A percentile compares a stretch with the other conserved stretches of the same genome.
phyloP scores from a whole-genome alignment of 208 protist genomes.

The Crithidia thermophila region DNA sequence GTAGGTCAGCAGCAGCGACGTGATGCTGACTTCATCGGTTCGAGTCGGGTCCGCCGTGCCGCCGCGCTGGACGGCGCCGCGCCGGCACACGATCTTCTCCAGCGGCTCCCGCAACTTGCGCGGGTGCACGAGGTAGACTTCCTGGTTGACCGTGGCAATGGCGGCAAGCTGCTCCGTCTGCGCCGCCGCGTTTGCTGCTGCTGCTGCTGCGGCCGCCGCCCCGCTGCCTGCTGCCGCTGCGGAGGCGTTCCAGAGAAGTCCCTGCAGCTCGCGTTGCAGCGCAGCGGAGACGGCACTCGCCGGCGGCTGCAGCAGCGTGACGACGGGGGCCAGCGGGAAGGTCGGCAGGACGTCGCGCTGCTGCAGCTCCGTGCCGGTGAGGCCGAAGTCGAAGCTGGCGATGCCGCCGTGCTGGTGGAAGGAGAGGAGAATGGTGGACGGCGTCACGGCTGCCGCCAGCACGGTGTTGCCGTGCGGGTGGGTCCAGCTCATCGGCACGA shows the following conservation, averaged over 20 bases:
- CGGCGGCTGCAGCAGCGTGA: slow-evolving; percentile 62
- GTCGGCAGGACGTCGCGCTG: slow-evolving; percentile 65
- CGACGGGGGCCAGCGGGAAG: slow-evolving; percentile 59
- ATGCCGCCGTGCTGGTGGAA: slow-evolving; percentile 74
- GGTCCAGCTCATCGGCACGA: slow-evolving; percentile 58
- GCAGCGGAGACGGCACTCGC: slow-evolving; percentile 33
- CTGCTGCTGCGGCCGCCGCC: slow-evolving; percentile 11
- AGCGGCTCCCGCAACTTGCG: slow-evolving; percentile 63
- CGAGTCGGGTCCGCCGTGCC: neutral
- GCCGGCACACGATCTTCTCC: slow-evolving; percentile 57
- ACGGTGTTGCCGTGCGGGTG: slow-evolving; percentile 80
- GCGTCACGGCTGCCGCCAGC: slow-evolving; percentile 64
- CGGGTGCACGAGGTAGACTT: slow-evolving; percentile 75
- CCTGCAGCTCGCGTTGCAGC: slow-evolving; percentile 32
- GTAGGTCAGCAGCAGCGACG: slow-evolving; percentile 78
- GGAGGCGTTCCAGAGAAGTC: slow-evolving; percentile 32
- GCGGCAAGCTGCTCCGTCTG: slow-evolving; percentile 55
- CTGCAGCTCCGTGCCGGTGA: slow-evolving; percentile 57
- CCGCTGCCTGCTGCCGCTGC: slow-evolving; percentile 12
- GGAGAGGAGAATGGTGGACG: slow-evolving; percentile 51
- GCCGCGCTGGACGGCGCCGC: neutral
- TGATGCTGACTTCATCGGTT: slow-evolving; percentile 36
- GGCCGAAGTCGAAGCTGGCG: slow-evolving; percentile 73
- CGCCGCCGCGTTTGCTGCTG: slow-evolving; percentile 1
- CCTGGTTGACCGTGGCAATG: slow-evolving; percentile 61